Evolutionary conservation across 2,329 filamentous ascomycete genomes (phyloP), one percentile per base, ranked within the genome.

Genomic region (Trichoderma pleuroti): DNA sequence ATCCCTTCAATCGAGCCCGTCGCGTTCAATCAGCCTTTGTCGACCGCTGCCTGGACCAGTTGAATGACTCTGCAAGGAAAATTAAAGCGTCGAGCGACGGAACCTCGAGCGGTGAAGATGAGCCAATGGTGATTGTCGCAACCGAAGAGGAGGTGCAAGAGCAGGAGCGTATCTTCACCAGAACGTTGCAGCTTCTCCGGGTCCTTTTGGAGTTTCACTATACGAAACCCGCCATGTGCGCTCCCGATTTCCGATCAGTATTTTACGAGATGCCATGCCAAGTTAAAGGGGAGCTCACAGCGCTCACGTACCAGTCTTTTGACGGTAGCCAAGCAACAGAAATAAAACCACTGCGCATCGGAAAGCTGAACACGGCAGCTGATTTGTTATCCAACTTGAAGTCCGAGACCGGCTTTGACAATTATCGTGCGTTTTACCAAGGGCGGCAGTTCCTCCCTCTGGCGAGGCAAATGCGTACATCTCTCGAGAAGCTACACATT

Each of bases 241-340:
- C 86, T 10, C 88, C 90, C 1, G 88, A 89, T 71, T 77, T 88
- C 66, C 81, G 86, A 70, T 83, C 85, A 10, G 78, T 87, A 30
- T 85, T 90, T 63, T 80, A 86, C 3, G 81, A 85, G 34, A 81
- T 82, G 5, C 84, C 86, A 0, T 84, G 86, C 39, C 80, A 85
- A 42, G 78, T 90, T 0, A 86, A 87, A 73, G 92, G 92, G 8
- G 87, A 92, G 46, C 82, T 86, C 3, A 84, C 93, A 1, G 86
- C 88, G 64, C 85, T 96, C 21, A 90, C 89, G 65, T 95, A 92
- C 76, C 92, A 95, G 78, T 88, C 88, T 2, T 93, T 93, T 74
- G 87, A 91, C 76, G 88, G 88, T 14, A 79, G 85, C 28, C 80
- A 80, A 2, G 86, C 88, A 68, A 90, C 87, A 1, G 87, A 88